Evolutionary conservation across 1,284 basidiomycete genomes (phyloP).

Genomic region (Moesziomyces globuligerus): DNA sequence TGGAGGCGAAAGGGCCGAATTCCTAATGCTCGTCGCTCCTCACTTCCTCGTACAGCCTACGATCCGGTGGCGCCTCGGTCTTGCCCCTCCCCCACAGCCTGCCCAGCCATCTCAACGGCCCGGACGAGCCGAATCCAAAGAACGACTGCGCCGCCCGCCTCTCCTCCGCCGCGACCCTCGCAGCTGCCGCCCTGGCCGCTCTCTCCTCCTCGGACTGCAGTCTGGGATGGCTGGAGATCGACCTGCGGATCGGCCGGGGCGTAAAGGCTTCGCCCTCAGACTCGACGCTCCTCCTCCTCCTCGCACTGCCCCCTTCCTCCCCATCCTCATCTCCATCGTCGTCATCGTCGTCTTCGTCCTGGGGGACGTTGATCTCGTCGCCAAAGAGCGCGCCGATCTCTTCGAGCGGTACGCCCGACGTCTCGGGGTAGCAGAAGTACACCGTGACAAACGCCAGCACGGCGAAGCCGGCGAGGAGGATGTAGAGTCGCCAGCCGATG

Average conservation of each 20-base stretch:
- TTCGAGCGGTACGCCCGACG: slow-evolving; percentile 71
- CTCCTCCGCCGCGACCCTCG: slow-evolving; percentile 48
- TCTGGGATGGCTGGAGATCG: slow-evolving; percentile 69
- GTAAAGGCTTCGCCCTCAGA: slow-evolving; percentile 15
- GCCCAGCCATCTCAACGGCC: slow-evolving; percentile 15
- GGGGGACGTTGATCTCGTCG: slow-evolving; percentile 62
- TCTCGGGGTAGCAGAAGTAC: slow-evolving; percentile 75
- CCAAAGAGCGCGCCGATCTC: slow-evolving; percentile 71
- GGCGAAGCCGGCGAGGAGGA: slow-evolving; percentile 96
- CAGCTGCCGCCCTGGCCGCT: slow-evolving; percentile 72
- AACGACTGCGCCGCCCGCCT: slow-evolving; percentile 74
- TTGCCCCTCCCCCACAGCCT: slow-evolving; percentile 32
- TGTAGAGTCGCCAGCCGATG: slow-evolving; percentile 92
- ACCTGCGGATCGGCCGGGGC: slow-evolving; percentile 54
- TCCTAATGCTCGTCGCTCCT: slow-evolving; percentile 55
- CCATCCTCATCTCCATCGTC: slow-evolving; percentile 28
- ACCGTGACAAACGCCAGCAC: slow-evolving; percentile 78
- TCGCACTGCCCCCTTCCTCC: slow-evolving; percentile 19
- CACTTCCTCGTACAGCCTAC: slow-evolving; percentile 50
- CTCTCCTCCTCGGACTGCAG: slow-evolving; percentile 78
- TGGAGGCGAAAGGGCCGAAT: slow-evolving; percentile 37
- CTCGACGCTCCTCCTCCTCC: slow-evolving; percentile 28
- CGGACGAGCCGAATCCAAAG: slow-evolving; percentile 23
- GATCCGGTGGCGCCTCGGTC: slow-evolving; percentile 18
- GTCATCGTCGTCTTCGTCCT: slow-evolving; percentile 51